phyloP scores from a whole-genome alignment of 1,284 basidiomycete species.

The Leucoagaricus sp. region DNA sequence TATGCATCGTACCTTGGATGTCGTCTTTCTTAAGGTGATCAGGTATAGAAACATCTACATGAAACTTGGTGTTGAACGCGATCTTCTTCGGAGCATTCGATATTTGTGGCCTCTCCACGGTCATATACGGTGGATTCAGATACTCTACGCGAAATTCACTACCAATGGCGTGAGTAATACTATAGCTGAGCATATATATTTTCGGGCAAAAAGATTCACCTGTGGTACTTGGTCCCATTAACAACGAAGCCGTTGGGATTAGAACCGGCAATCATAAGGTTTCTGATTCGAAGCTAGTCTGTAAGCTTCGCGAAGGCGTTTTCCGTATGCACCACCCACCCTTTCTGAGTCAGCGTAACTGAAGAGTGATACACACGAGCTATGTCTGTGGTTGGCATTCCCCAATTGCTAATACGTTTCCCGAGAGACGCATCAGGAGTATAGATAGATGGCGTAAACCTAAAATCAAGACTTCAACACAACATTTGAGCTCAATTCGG shows the following conservation, averaged over 20 bases:
- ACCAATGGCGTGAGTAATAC: no score
- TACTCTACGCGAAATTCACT: conserved; percentile 81
- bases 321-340: conserved; percentile 62
- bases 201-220: no score
- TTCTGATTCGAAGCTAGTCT: no score
- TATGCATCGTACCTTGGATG: conserved; percentile 5
- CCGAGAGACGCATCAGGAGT: conserved; percentile 60
- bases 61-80: no score
- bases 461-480: not conserved
- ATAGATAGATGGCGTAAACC: conserved; percentile 73
- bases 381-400: conserved; percentile 68
- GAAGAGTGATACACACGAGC: conserved; percentile 84
- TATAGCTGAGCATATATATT: no score
- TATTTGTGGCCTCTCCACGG: no score
- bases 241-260: conserved; percentile 45
- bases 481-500: not conserved
- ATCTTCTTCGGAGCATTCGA: no score
- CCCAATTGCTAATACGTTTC: conserved; percentile 58
- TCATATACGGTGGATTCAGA: conserved; percentile 57
- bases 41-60: no score
- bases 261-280: conserved; percentile 47
- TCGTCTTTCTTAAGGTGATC: not conserved
- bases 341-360: conserved; percentile 70
- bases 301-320: conserved; percentile 73
- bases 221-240: conserved; percentile 35